Percentiles rank a stretch among this genome's conserved stretches.
phyloP scores from a whole-genome alignment of 495 filamentous ascomycete species.

The Jackrogersella minutella region DNA sequence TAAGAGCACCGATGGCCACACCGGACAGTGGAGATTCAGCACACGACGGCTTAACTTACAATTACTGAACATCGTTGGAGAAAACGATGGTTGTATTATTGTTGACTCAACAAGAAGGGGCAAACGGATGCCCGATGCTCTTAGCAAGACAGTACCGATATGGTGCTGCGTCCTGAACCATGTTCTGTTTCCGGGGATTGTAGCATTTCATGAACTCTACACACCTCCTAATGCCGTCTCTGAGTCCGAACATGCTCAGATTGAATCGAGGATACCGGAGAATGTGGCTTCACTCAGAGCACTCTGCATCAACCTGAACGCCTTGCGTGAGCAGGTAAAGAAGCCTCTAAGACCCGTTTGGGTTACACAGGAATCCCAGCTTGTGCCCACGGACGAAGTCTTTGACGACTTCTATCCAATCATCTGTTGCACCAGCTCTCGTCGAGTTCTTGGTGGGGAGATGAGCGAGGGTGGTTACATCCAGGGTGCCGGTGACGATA shows the following conservation, averaged over 20 bases:
- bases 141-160: conserved; percentile 92
- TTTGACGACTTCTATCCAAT: conserved; percentile 70
- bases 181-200: conserved; percentile 71
- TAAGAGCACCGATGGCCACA: conserved; percentile 97
- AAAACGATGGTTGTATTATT: conserved; percentile 81
- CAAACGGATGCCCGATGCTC: conserved; percentile 92
- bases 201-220: conserved; percentile 60
- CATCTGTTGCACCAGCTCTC: conserved; percentile 82
- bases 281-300: conserved; percentile 69
- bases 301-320: conserved; percentile 47
- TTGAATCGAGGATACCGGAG: conserved; percentile 67
- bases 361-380: conserved; percentile 59
- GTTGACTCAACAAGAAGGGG: conserved; percentile 95
- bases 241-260: conserved; percentile 79
- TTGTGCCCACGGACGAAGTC: conserved; percentile 49
- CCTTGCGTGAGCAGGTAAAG: conserved; percentile 48
- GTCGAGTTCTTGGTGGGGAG: conserved; percentile 69
- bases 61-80: conserved; percentile 68
- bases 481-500: conserved; percentile 93
- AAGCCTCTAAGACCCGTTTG: conserved; percentile 72
- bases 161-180: conserved; percentile 89
- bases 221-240: conserved; percentile 74
- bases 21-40: conserved; percentile 88
- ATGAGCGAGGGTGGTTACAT: conserved; percentile 80
- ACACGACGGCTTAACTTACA: conserved; percentile 83